These are phyloP conservation scores for Alopecurus myosuroides DNA, from an alignment of 176 grass and related monocot genomes.

Conservation along the genomic window DNA sequence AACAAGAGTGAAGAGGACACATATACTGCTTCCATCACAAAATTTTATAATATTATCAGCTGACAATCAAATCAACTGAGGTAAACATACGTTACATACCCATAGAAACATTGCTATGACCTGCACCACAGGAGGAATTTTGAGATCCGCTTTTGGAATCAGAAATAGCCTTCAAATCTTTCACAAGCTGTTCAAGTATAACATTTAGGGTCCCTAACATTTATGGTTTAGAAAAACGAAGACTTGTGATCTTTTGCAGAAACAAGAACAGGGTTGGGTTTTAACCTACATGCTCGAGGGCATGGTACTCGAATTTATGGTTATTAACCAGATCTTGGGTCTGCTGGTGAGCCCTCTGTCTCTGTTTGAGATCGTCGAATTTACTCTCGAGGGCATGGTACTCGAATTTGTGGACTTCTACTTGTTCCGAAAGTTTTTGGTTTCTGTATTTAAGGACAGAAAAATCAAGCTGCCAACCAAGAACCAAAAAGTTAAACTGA, in stretches of 20 bases:
- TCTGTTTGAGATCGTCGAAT: constrained; percentile 65
- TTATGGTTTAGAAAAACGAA: neutral
- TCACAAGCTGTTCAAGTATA: constrained; percentile 51
- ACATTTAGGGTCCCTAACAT: neutral
- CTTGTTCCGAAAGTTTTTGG: constrained; percentile 78
- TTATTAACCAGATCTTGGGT: constrained; percentile 60
- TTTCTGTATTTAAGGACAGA: constrained; percentile 91
- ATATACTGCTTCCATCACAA: neutral
- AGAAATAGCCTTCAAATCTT: constrained; percentile 57
- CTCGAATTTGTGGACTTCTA: constrained; percentile 84
- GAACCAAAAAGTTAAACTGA: neutral
- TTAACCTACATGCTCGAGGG: constrained; percentile 48
- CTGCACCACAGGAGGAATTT: constrained; percentile 27
- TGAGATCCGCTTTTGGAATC: constrained; percentile 36
- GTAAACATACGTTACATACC: constrained; percentile 27
- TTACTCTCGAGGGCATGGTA: constrained; percentile 68
- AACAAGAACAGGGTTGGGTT: neutral
- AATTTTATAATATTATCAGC: neutral
- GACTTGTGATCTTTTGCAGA: neutral
- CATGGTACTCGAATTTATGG: too few relatives aligned
- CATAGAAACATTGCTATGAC: constrained; percentile 8
- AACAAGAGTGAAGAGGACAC: neutral
- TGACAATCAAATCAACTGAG: neutral
- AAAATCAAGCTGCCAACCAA: constrained; percentile 65
- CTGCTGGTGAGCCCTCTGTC: constrained; percentile 45